A percentile compares a stretch with the other conserved stretches of the same genome.
Evolutionary conservation across 495 filamentous ascomycete species (phyloP).

Genomic region (Penicillium robsamsonii): DNA sequence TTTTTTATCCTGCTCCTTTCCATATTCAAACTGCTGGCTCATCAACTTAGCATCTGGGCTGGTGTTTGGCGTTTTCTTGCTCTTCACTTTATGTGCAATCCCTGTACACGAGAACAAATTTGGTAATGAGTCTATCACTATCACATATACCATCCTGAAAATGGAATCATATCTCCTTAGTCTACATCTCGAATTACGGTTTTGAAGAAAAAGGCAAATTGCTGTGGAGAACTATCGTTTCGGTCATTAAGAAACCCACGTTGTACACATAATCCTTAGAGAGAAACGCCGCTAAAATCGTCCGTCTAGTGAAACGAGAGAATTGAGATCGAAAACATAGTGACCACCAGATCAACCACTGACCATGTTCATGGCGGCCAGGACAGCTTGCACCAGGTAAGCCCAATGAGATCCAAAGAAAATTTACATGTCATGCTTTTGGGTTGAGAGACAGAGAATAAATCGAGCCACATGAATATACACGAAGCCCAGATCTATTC

Average conservation of each 20-base stretch:
- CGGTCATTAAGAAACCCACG: slow-evolving; percentile 26
- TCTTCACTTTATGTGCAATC: slow-evolving; percentile 20
- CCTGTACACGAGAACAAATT: slow-evolving; percentile 14
- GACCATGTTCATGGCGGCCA: slow-evolving; percentile 33
- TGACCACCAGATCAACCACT: slow-evolving; percentile 12
- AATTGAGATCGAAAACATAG: neutral
- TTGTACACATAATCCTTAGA: slow-evolving; percentile 22
- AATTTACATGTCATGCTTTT: slow-evolving; percentile 22
- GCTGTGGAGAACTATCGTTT: slow-evolving; percentile 18
- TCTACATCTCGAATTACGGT: neutral
- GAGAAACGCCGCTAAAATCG: slow-evolving; percentile 17
- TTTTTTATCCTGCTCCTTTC: slow-evolving; percentile 5
- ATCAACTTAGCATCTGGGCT: slow-evolving; percentile 30
- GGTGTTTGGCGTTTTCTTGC: slow-evolving; percentile 31
- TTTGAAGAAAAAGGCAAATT: neutral
- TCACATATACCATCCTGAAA: slow-evolving; percentile 4
- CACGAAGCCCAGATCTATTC: neutral
- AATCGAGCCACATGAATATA: neutral
- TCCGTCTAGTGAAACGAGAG: slow-evolving; percentile 16
- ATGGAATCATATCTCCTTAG: neutral
- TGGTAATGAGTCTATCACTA: slow-evolving; percentile 10
- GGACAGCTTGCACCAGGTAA: slow-evolving; percentile 2
- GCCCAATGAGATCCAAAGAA: slow-evolving; percentile 7
- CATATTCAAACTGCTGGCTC: slow-evolving; percentile 13
- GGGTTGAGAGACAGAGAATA: neutral